Percentiles rank a stretch among this genome's conserved stretches.
phyloP scores from a whole-genome alignment of 2,329 filamentous ascomycete genomes.

The Xylariaceae sp. region DNA sequence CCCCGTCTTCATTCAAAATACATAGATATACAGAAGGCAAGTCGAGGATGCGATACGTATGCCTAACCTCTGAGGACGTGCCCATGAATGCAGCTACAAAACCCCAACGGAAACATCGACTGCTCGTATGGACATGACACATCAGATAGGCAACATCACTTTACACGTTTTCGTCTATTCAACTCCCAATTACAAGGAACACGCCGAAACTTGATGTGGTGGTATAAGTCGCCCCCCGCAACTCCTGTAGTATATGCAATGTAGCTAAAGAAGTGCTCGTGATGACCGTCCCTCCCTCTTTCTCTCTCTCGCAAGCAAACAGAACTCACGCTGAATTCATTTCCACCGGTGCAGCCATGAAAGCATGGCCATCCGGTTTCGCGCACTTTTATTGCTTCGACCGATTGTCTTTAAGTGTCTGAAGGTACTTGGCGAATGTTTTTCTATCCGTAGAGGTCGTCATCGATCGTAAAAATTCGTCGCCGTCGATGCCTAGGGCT shows the following conservation, averaged over 20 bases:
- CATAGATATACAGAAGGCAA: too few relatives aligned
- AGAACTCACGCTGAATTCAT: neutral
- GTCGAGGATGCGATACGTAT: too few relatives aligned
- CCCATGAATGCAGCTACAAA: too few relatives aligned
- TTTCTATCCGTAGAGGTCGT: slow-evolving; percentile 57
- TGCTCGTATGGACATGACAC: too few relatives aligned
- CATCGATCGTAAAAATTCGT: slow-evolving; percentile 54
- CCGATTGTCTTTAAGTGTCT: slow-evolving; percentile 47
- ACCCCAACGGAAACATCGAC: too few relatives aligned
- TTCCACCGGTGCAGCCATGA: neutral
- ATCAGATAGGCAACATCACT: slow-evolving; percentile 7
- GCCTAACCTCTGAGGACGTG: too few relatives aligned
- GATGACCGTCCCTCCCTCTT: slow-evolving; percentile 4
- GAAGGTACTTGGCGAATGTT: slow-evolving; percentile 59
- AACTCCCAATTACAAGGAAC: slow-evolving; percentile 18
- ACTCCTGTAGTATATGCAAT: slow-evolving; percentile 30
- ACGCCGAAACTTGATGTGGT: slow-evolving; percentile 24
- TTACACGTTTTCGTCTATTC: slow-evolving; percentile 24
- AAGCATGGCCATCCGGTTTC: neutral
- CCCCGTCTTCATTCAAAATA: too few relatives aligned
- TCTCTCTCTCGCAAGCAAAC: neutral
- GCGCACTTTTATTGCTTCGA: slow-evolving; percentile 7
- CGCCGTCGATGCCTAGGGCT: slow-evolving; percentile 57
- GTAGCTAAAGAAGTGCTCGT: slow-evolving; percentile 16
- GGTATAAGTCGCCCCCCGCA: slow-evolving; percentile 29